Percentiles rank a stretch among this genome's conserved stretches.
Evolutionary conservation across 495 filamentous ascomycete species (phyloP).

Genomic region (Penicillium nucicola): DNA sequence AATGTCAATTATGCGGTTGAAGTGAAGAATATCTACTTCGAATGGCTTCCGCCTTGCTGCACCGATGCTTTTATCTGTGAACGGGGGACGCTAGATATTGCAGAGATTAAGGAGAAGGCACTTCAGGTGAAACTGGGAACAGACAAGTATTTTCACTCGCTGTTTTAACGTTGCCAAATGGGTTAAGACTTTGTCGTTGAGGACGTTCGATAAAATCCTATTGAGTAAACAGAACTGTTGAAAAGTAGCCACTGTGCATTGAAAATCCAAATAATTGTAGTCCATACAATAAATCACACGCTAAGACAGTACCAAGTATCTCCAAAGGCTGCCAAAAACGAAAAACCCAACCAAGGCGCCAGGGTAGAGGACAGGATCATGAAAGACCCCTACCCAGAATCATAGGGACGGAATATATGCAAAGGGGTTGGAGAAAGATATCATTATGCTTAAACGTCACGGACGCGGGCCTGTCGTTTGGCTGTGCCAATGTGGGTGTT

Average conservation of each 20-base stretch:
- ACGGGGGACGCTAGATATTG: slow-evolving; percentile 30
- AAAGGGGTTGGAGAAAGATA: slow-evolving; percentile 19
- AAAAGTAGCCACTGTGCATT: slow-evolving; percentile 15
- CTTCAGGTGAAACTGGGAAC: slow-evolving; percentile 22
- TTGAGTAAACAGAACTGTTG: neutral
- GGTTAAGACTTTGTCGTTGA: no score
- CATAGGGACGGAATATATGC: slow-evolving; percentile 22
- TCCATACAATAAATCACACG: slow-evolving; percentile 22
- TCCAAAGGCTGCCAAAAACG: slow-evolving; percentile 8
- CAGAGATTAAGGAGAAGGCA: slow-evolving; percentile 29
- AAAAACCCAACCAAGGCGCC: slow-evolving; percentile 23
- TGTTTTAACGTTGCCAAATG: slow-evolving; percentile 16
- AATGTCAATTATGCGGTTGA: slow-evolving; percentile 20
- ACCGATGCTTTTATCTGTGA: slow-evolving; percentile 60
- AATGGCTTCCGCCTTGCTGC: slow-evolving; percentile 55
- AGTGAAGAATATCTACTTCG: slow-evolving; percentile 61
- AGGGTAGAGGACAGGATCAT: slow-evolving; percentile 33
- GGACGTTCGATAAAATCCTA: no score
- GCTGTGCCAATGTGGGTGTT: slow-evolving; percentile 88
- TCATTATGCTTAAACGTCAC: slow-evolving; percentile 39
- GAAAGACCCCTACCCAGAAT: slow-evolving; percentile 22
- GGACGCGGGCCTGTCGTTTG: slow-evolving; percentile 67
- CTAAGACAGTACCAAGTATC: slow-evolving; percentile 9
- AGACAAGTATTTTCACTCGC: slow-evolving; percentile 31
- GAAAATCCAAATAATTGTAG: slow-evolving; percentile 15